These are phyloP conservation scores for Pyrenula massariospora DNA, from an alignment of 495 filamentous ascomycete species.

Conservation along the genomic window DNA sequence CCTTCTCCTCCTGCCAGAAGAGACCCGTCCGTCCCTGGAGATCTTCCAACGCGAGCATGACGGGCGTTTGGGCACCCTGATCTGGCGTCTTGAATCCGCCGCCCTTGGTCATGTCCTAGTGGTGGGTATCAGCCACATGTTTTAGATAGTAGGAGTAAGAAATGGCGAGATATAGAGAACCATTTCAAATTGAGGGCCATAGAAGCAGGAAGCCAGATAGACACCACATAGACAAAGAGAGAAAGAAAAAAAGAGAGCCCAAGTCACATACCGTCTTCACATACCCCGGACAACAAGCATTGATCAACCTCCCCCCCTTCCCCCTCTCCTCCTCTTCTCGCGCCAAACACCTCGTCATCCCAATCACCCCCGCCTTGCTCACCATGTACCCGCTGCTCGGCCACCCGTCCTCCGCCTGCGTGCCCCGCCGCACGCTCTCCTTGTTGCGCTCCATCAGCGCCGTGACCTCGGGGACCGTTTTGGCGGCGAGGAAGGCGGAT, in stretches of 20 bases:
- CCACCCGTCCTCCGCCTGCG: conserved; percentile 28
- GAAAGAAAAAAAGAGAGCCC: too few species aligned
- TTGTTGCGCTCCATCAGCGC: conserved; percentile 30
- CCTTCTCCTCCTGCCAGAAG: conserved; percentile 33
- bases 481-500: conserved; percentile 20
- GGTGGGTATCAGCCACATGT: neutral
- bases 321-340: conserved; percentile 17
- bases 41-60: conserved; percentile 37
- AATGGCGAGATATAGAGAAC: neutral
- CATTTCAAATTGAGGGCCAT: too few species aligned
- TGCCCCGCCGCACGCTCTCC: conserved; percentile 21
- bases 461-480: conserved; percentile 22
- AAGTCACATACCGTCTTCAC: conserved; percentile 20
- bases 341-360: conserved; percentile 27
- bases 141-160: too few species aligned
- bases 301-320: conserved; percentile 24
- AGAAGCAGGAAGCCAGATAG: too few species aligned
- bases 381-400: conserved; percentile 34
- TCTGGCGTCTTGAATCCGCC: conserved; percentile 29
- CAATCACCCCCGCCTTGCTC: conserved; percentile 32
- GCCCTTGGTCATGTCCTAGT: conserved; percentile 34
- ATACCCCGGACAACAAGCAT: conserved; percentile 40
- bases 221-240: too few species aligned
- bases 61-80: conserved; percentile 37
- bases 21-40: conserved; percentile 23